Percentiles rank a stretch among this genome's conserved stretches.
Evolutionary conservation across 441 rosid genomes (phyloP).

Genomic region (Cnidoscolus chayamansa): DNA sequence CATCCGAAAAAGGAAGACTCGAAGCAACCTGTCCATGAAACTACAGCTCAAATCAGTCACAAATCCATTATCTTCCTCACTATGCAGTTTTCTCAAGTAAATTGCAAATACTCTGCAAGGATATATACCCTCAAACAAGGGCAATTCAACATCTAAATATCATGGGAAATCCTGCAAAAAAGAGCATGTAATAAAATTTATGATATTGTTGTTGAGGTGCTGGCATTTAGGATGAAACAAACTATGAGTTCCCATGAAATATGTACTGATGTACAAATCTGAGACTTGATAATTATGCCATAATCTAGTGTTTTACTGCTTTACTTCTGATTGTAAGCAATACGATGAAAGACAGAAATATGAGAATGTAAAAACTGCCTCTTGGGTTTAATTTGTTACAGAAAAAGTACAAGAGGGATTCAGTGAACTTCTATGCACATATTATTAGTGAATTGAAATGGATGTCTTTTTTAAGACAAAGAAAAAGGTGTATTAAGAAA

Average conservation of each 20-base stretch:
- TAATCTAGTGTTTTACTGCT: too few species aligned
- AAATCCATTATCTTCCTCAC: neutral
- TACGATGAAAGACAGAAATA: neutral
- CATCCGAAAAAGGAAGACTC: constrained; percentile 14
- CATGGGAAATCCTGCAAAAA: neutral
- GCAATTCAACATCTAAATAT: neutral
- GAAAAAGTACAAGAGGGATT: too few species aligned
- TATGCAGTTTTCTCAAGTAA: constrained; percentile 13
- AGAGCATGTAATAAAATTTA: neutral
- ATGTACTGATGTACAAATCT: too few species aligned
- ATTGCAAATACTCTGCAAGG: constrained; percentile 16
- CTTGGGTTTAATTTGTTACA: neutral
- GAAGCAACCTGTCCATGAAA: constrained; percentile 8
- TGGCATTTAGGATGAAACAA: neutral
- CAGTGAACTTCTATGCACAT: too few species aligned
- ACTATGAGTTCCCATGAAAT: too few species aligned
- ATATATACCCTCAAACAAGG: neutral
- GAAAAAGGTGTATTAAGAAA: too few species aligned
- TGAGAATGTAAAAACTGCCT: neutral
- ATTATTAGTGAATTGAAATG: too few species aligned
- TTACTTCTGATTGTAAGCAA: too few species aligned
- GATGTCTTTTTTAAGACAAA: too few species aligned
- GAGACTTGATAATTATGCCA: too few species aligned
- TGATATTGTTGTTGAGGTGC: neutral
- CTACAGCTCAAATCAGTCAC: constrained; percentile 4